Evolutionary conservation across 2,329 filamentous ascomycete species (phyloP).

Genomic region (Colletotrichum brevisporum): DNA sequence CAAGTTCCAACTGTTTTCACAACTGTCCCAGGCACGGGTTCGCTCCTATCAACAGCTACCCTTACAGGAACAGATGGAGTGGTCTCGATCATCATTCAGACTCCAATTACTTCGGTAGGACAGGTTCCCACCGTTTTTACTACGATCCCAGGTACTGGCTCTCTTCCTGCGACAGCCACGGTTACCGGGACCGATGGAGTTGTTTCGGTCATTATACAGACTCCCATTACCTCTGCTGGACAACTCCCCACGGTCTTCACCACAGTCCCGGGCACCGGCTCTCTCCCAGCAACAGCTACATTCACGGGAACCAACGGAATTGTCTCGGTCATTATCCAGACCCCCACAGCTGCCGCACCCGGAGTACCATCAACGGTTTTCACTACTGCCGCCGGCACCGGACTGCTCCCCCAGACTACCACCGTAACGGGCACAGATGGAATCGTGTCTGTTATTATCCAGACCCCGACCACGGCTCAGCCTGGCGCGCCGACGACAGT

Average conservation of each 20-base stretch:
- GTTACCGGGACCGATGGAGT: neutral
- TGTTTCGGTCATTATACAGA: neutral
- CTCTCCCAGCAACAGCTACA: neutral
- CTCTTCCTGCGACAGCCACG: neutral
- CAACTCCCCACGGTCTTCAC: neutral
- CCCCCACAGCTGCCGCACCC: neutral
- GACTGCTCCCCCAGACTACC: constrained; percentile 1
- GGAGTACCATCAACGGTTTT: constrained; percentile 9
- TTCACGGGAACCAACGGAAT: constrained; percentile 7
- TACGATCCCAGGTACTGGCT: neutral
- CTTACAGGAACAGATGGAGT: neutral
- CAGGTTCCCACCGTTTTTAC: neutral
- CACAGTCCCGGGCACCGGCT: constrained; percentile 4
- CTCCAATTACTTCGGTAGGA: neutral
- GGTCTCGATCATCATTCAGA: constrained; percentile 5
- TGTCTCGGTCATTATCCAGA: constrained; percentile 19
- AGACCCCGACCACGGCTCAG: neutral
- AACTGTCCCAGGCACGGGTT: neutral
- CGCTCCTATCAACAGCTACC: neutral
- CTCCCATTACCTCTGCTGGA: neutral
- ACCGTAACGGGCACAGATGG: constrained; percentile 20
- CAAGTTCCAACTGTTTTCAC: neutral
- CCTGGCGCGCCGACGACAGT: neutral
- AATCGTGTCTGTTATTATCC: constrained; percentile 3
- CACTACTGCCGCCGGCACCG: constrained; percentile 25